Percentiles rank a stretch among this genome's conserved stretches.
phyloP scores from a whole-genome alignment of 2,329 filamentous ascomycete species.

The Myriosclerotinia curreyana region DNA sequence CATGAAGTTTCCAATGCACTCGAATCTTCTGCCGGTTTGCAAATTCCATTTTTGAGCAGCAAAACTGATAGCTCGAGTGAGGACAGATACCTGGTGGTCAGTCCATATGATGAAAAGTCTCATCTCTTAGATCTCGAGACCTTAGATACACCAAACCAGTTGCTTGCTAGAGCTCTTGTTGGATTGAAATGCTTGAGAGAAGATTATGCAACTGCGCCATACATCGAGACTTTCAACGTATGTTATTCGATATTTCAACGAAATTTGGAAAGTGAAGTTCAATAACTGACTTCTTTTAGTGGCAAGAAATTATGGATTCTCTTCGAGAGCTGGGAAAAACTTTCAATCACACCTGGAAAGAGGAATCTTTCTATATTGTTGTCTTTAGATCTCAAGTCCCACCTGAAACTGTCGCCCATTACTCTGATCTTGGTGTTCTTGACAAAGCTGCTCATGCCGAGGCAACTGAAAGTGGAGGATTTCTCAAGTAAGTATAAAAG shows the following conservation, averaged over 20 bases:
- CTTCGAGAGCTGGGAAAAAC: conserved; percentile 52
- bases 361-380: conserved; percentile 75
- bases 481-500: conserved; percentile 62
- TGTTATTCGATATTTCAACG: neutral
- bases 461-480: conserved; percentile 72
- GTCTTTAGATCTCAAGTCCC: conserved; percentile 76
- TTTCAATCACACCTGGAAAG: conserved; percentile 54
- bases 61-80: conserved; percentile 14
- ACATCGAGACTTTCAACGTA: conserved; percentile 69
- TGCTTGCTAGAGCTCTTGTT: conserved; percentile 70
- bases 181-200: conserved; percentile 58
- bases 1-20: neutral
- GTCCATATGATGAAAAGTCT: conserved; percentile 68
- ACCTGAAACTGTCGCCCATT: conserved; percentile 54
- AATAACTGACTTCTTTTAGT: conserved; percentile 40
- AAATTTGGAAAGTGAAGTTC: neutral
- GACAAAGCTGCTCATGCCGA: conserved; percentile 79
- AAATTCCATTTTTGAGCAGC: neutral
- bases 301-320: conserved; percentile 58
- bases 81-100: conserved; percentile 56
- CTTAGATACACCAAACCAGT: conserved; percentile 61
- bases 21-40: conserved; percentile 5
- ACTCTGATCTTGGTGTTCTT: conserved; percentile 64
- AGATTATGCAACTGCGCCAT: conserved; percentile 75
- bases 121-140: conserved; percentile 72